Base-by-base conservation (phyloP, 2,329 filamentous ascomycete genomes). In the Didymella keratinophila region DNA sequence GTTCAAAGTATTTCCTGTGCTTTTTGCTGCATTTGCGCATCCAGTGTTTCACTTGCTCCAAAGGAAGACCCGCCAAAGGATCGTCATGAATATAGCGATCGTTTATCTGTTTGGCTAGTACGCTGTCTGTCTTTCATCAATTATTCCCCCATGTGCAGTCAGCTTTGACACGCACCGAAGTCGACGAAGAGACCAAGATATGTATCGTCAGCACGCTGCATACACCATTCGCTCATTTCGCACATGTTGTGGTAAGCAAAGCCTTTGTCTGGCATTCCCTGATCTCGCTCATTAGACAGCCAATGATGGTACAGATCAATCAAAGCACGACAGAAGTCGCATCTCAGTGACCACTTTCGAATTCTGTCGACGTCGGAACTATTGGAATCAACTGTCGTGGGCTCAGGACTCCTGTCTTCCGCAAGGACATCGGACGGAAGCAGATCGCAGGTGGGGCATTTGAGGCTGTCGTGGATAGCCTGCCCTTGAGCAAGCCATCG, bases 371-470 rank as follows among this genome's bases (percentile, higher is more conserved):
- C 3, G 14, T 44, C 23, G 25, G 30, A 3, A 6, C 16, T 18
- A 28, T 28, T 18, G 14, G 20, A 23, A 18, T 25, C 16, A 12
- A 44, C 27, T 6, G 23, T 28, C 7, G 42, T 44, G 42, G 42
- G 42, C 42, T 16, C 5, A 44, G 20, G 37, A 20, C 9, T 51
- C 21, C n/a, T 14, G 27, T 51, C 37, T 10, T 21, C n/a, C 16
- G n/a, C n/a, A 9, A 51, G 12, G 30, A 37, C 37, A 16, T 43
- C 47, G 34, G 30, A 49, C 12, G 34, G 23, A 14, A 41, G 23
- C 36, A 41, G 34, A 25, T 49, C 36, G 18, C 47, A 49, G 37
- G 34, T 34, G 8, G 32, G 32, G 34, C 47, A 39, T 43, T 43
- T 39, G 4, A 39, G 36, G 18, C 36, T 21, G n/a, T 21, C 36